Evolutionary conservation across 176 grass and related monocot genomes (phyloP), one percentile per base, ranked within the genome.

Genomic region (Eragrostis nindensis): DNA sequence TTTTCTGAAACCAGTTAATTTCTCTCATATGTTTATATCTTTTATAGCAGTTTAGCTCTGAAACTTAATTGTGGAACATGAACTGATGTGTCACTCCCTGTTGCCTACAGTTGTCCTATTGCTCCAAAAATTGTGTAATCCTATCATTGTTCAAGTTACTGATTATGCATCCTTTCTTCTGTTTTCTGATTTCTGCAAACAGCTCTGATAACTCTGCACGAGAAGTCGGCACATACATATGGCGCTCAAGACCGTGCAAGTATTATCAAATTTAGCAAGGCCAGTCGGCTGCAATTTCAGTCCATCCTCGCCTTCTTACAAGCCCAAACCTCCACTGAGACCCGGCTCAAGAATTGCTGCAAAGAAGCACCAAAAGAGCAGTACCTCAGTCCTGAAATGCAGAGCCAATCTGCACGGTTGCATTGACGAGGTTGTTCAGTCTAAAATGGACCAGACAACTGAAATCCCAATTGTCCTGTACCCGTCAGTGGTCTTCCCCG

Each of bases 401-500:
- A 29, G 55, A 21, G 64, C 64, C 82, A 71, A 84, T 40, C 76
- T 56, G 26, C 77, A 55, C 26, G 56, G 26, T 18, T 76, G 64
- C 64, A 2, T 30, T 3, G 64, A 89, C 11, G 82, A 81, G 64
- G 55, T 24, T 22, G 66, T 77, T 41, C 75, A 47, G 18, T 11
- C 71, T 19, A 55, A 32, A 54, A 72, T 26, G n/a, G 82, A 89
- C 11, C 71, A 89, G 64, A 84, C 70, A 0, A 60, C 88, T 2
- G 92, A 95, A 49, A 74, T 98, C 50, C 92, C 96, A 14, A 76
- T 98, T 3, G 43, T 95, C 7, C 73, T 78, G 25, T 69, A 93
- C 63, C 92, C 85, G 0, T 90, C 92, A 0, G 96, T 93, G 13
- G 81, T 88, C 65, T 95, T 95, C 29, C 96, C 96, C 0, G 90